These are phyloP conservation scores for Schizophyllum amplum DNA, from an alignment of 1,284 basidiomycete species.

Conservation along the genomic window DNA sequence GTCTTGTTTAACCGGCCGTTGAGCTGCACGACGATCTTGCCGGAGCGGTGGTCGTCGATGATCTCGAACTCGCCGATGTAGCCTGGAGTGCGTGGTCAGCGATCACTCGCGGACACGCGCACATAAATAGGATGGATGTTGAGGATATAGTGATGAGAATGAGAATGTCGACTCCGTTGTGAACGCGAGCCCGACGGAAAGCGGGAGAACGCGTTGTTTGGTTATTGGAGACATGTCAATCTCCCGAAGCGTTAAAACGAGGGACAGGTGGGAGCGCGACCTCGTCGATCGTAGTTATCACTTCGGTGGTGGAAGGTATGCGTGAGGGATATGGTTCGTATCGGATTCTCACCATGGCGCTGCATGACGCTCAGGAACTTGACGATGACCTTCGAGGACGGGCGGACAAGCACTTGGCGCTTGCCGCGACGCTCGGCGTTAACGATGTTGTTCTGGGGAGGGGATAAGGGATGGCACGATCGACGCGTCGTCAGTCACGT, in stretches of 20 bases:
- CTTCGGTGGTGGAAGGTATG: slow-evolving; percentile 33
- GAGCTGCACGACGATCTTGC: slow-evolving; percentile 98
- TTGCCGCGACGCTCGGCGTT: slow-evolving; percentile 98
- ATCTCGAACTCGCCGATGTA: slow-evolving; percentile 99
- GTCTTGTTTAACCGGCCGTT: slow-evolving; percentile 99
- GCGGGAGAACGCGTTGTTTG: slow-evolving; percentile 36
- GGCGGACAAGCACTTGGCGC: slow-evolving; percentile 93
- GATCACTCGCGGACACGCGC: too few relatives aligned
- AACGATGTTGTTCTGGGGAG: slow-evolving; percentile 83
- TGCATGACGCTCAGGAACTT: slow-evolving; percentile 98
- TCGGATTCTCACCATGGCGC: slow-evolving; percentile 74
- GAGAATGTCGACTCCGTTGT: slow-evolving; percentile 45
- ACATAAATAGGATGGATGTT: slow-evolving; percentile 1
- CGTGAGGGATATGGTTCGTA: slow-evolving; percentile 5
- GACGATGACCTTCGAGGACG: slow-evolving; percentile 93
- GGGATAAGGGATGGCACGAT: background rate
- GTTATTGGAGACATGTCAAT: slow-evolving; percentile 42
- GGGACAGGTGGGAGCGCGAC: slow-evolving; percentile 42
- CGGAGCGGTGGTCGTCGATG: slow-evolving; percentile 98
- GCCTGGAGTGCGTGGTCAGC: slow-evolving; percentile 39
- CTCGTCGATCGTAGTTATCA: slow-evolving; percentile 69
- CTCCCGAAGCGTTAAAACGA: slow-evolving; percentile 70
- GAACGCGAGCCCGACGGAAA: slow-evolving; percentile 39
- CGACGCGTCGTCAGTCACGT: slow-evolving; percentile 18
- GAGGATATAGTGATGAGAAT: slow-evolving; percentile 9